Evolutionary conservation across 1,139 yeast genomes (phyloP).

Genomic region (Yarrowia galli): DNA sequence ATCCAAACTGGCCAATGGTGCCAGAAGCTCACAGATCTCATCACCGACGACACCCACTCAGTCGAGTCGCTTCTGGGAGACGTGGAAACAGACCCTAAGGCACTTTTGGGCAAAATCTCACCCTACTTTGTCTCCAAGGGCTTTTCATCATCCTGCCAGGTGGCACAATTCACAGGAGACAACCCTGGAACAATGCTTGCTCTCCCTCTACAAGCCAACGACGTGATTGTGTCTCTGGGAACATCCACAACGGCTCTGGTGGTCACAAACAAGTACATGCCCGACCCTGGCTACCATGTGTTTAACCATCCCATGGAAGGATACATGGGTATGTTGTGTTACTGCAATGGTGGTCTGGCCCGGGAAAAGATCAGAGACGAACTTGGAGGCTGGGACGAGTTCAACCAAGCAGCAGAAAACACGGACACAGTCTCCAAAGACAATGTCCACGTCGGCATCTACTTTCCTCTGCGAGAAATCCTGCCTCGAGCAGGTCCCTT

Average conservation of each 20-base stretch:
- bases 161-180: slow-evolving; percentile 84
- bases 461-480: slow-evolving; percentile 88
- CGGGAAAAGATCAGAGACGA: slow-evolving; percentile 76
- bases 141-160: slow-evolving; percentile 59
- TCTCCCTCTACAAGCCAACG: slow-evolving; percentile 76
- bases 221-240: slow-evolving; percentile 81
- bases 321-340: slow-evolving; percentile 95
- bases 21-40: slow-evolving; percentile 57
- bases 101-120: slow-evolving; percentile 56
- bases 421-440: slow-evolving; percentile 46
- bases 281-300: slow-evolving; percentile 83
- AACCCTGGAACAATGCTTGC: slow-evolving; percentile 89
- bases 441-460: slow-evolving; percentile 66
- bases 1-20: slow-evolving; percentile 61
- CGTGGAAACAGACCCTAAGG: slow-evolving; percentile 51
- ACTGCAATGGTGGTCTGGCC: slow-evolving; percentile 89
- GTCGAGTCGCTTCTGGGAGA: slow-evolving; percentile 60
- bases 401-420: slow-evolving; percentile 56
- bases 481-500: slow-evolving; percentile 71
- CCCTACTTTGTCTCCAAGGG: slow-evolving; percentile 69
- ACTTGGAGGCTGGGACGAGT: slow-evolving; percentile 73
- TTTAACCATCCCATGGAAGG: slow-evolving; percentile 86
- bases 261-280: slow-evolving; percentile 77
- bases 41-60: slow-evolving; percentile 48
- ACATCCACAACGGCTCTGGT: slow-evolving; percentile 88